Base-by-base conservation (phyloP, 805 yeast genomes). In the Yamadazyma scolyti region DNA sequence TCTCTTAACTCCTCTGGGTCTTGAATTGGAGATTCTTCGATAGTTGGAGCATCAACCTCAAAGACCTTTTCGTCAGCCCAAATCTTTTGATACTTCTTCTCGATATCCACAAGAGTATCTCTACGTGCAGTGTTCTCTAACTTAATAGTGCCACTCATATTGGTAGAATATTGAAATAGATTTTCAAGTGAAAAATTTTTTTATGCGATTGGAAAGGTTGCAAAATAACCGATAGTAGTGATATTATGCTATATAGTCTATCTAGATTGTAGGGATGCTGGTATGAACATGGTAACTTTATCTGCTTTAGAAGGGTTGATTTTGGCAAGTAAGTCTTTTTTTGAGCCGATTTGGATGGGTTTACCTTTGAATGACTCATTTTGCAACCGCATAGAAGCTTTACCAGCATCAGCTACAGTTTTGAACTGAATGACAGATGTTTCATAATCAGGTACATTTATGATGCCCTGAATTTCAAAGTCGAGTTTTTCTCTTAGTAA, bases 11-110 rank as follows among this genome's bases (percentile, higher is more conserved):
- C 86, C 29, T 82, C 95, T 18, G 65, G 59, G 40, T 61, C 65
- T 25, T 58, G 60, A 26, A 48, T 54, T 16, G 68, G 56, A 31
- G 50, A 65, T 47, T 84, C 94, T 28, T 77, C 82, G 27, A 75
- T 47, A 13, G 82, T 61, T 29, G 97, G 97, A 10, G 97, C 95
- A 56, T 93, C 78, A 37, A 83, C 73, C 58, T 93, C 95, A 52
- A 89, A 89, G 18, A 77, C 67, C 52, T 85, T 82, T 41, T 86
- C 94, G 16, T 85, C 89, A 19, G 76, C 73, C 99, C 99, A 93
- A 23, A 75, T 50, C 50, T 77, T 64, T 65, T 89, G 96, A 61
- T 86, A 89, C 59, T 81, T 82, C 62, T 83, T 78, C 61, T 93
- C 98, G 49, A 86, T 81, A 19, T 71, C 94, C 43, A 87, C 82